These are phyloP conservation scores for Cyclotella atomus DNA, from an alignment of 108 stramenopile species.

Conservation along the genomic window DNA sequence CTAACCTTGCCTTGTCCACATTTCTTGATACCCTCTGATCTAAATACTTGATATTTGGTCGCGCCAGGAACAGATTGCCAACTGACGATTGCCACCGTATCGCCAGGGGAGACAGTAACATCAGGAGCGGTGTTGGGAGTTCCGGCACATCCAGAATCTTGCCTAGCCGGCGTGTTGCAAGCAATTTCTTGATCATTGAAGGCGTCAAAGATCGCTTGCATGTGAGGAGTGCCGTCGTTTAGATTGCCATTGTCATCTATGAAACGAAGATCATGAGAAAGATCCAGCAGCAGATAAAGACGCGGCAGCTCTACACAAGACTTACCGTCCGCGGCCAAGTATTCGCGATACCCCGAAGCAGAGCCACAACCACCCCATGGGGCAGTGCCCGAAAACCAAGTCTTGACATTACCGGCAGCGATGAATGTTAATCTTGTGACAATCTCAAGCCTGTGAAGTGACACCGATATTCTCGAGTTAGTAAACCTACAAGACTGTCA, in stretches of 20 bases:
- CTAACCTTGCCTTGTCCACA: slow-evolving; percentile 24
- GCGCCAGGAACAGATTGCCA: slow-evolving; percentile 13
- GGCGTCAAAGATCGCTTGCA: slow-evolving; percentile 19
- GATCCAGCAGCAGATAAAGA: too few species aligned
- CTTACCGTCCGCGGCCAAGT: slow-evolving; percentile 14
- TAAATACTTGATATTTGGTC: slow-evolving; percentile 17
- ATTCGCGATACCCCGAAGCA: slow-evolving; percentile 16
- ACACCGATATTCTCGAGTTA: too few species aligned
- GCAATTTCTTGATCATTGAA: slow-evolving; percentile 33
- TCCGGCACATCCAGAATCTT: slow-evolving; percentile 13
- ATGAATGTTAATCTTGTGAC: slow-evolving; percentile 23
- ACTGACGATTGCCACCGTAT: slow-evolving; percentile 4
- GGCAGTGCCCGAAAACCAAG: slow-evolving; percentile 15
- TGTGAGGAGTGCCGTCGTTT: slow-evolving; percentile 33
- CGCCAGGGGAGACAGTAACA: background rate
- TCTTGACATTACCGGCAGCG: slow-evolving; percentile 19
- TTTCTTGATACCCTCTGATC: slow-evolving; percentile 20
- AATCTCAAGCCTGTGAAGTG: too few species aligned
- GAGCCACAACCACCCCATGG: slow-evolving; percentile 18
- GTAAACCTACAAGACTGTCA: too few species aligned
- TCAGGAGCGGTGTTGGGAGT: background rate
- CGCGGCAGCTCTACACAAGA: too few species aligned
- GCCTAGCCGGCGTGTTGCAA: background rate
- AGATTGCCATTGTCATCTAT: slow-evolving; percentile 26
- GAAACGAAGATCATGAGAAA: too few species aligned